Conservation (phyloP, 345 rosid genomes). For the Populus deltoides region DNA sequence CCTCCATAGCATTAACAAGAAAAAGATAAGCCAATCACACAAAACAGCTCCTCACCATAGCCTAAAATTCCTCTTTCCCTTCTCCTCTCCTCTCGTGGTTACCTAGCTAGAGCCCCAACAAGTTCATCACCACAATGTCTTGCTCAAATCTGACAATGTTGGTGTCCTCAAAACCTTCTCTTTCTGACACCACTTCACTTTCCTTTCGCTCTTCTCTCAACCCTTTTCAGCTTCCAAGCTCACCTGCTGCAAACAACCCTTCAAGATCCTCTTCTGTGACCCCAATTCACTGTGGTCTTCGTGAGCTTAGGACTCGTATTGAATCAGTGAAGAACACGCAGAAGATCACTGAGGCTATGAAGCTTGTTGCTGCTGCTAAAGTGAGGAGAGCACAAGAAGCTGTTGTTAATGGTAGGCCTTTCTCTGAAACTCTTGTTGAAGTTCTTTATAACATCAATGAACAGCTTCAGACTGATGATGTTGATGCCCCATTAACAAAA, state of each 20-base stretch:
- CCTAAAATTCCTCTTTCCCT: conserved; percentile 7
- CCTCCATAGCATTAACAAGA: conserved; percentile 19
- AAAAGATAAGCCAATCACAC: conserved; percentile 36
- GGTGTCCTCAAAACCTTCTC: conserved; percentile 71
- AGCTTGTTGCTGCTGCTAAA: conserved; percentile 94
- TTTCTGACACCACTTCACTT: conserved; percentile 67
- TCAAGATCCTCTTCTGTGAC: conserved; percentile 52
- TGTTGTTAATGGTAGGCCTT: conserved; percentile 82
- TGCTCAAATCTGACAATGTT: conserved; percentile 79
- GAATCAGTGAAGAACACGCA: conserved; percentile 87
- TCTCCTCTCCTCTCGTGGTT: conserved; percentile 11
- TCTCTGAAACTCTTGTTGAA: conserved; percentile 86
- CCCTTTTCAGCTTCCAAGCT: conserved; percentile 56
- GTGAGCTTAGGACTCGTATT: conserved; percentile 75
- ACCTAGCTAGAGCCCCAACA: conserved; percentile 1
- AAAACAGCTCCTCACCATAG: neutral
- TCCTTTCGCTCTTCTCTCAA: conserved; percentile 62
- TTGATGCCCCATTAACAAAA: conserved; percentile 77
- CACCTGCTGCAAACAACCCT: conserved; percentile 28
- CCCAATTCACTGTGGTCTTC: conserved; percentile 70
- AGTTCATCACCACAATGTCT: conserved; percentile 43
- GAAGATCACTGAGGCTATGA: conserved; percentile 98
- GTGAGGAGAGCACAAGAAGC: conserved; percentile 98
- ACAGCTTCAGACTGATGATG: conserved; percentile 80
- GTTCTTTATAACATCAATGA: conserved; percentile 95